Conservation (phyloP, 495 filamentous ascomycete species). For the Hypoxylon rickii region DNA sequence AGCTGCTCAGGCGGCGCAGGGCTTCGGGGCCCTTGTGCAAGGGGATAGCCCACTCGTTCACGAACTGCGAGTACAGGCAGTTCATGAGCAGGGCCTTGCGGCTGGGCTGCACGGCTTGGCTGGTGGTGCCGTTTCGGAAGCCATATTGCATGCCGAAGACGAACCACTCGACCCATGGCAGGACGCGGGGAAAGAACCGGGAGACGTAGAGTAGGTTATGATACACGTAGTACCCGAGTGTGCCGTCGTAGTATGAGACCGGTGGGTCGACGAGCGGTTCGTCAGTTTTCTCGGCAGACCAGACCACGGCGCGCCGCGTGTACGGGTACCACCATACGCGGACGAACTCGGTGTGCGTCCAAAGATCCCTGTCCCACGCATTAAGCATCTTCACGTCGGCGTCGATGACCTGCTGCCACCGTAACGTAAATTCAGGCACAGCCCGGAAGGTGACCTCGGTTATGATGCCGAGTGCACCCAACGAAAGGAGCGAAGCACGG, state of each 20-base stretch:
- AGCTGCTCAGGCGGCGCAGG: conserved; percentile 77
- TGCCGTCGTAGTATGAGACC: conserved; percentile 75
- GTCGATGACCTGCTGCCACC: conserved; percentile 82
- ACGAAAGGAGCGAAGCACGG: conserved; percentile 81
- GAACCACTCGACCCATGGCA: conserved; percentile 90
- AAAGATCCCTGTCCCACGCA: conserved; percentile 74
- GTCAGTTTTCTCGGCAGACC: conserved; percentile 78
- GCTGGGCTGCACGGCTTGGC: conserved; percentile 75
- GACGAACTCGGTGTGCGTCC: conserved; percentile 85
- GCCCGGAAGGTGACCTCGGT: conserved; percentile 85
- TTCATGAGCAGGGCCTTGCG: conserved; percentile 88
- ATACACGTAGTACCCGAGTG: conserved; percentile 83
- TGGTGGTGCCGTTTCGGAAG: conserved; percentile 69
- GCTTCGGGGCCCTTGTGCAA: conserved; percentile 88
- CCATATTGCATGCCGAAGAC: conserved; percentile 96
- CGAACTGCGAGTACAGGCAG: conserved; percentile 93
- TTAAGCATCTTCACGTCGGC: conserved; percentile 66
- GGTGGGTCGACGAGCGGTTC: conserved; percentile 44
- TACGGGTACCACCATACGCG: conserved; percentile 98
- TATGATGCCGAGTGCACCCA: conserved; percentile 90
- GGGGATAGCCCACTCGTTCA: conserved; percentile 97
- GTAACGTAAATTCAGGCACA: conserved; percentile 73
- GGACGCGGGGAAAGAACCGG: conserved; percentile 75
- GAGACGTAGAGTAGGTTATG: conserved; percentile 82
- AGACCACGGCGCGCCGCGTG: conserved; percentile 80